These are phyloP conservation scores for Fistulifera pelliculosa DNA, from an alignment of 108 stramenopile species.

Conservation along the genomic window DNA sequence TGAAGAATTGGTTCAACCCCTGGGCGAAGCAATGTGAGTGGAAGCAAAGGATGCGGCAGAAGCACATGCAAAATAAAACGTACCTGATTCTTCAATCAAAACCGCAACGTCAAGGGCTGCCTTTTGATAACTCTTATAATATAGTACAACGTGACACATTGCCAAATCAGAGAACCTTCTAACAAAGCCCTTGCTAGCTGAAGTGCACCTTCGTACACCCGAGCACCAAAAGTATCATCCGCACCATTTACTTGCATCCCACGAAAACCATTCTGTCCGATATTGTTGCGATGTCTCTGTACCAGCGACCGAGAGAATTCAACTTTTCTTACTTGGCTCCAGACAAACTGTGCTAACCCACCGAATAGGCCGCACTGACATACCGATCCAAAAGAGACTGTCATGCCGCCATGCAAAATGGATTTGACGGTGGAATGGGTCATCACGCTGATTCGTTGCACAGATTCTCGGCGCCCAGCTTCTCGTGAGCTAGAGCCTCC, in stretches of 20 bases:
- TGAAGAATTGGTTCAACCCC: constrained; percentile 78
- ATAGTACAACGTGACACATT: constrained; percentile 76
- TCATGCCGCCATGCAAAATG: constrained; percentile 41
- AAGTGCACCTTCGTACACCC: no score
- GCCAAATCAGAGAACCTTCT: constrained; percentile 50
- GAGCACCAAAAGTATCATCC: neutral
- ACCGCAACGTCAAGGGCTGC: constrained; percentile 72
- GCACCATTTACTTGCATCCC: constrained; percentile 43
- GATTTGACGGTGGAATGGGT: constrained; percentile 46
- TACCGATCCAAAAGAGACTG: constrained; percentile 74
- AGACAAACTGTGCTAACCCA: constrained; percentile 71
- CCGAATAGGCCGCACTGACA: constrained; percentile 71
- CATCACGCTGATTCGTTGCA: neutral
- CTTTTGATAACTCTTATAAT: constrained; percentile 63
- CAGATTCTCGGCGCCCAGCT: constrained; percentile 8
- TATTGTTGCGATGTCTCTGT: neutral
- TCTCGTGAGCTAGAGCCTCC: neutral
- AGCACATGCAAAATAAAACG: constrained; percentile 2
- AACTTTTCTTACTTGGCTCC: constrained; percentile 48
- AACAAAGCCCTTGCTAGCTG: neutral
- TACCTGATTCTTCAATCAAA: constrained; percentile 66
- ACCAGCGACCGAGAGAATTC: constrained; percentile 38
- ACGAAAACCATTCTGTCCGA: constrained; percentile 30
- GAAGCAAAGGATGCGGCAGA: no score
- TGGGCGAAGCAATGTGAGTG: neutral